Evolutionary conservation across 495 filamentous ascomycete species (phyloP), one percentile per base, ranked within the genome.

Genomic region (Penicillium paxilli): DNA sequence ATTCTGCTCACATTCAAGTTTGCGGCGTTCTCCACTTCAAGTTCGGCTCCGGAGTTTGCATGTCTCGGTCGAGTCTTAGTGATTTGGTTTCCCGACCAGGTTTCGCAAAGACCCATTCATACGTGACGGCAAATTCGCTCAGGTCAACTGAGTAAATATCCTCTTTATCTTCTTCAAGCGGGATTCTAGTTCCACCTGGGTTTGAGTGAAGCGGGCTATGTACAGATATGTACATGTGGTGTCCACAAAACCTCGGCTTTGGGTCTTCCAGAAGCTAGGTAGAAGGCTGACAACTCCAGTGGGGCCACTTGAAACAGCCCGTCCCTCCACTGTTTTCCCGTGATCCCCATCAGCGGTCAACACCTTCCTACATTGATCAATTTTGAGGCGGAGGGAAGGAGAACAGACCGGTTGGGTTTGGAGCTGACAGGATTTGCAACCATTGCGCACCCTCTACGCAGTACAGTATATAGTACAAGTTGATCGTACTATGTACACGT

Each of bases 251-350:
- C 60, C 60, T 60, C 60, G 60, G 60, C 49, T 52, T 52, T 28
- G 40, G 23, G 44, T 51, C 52, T 59, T 56, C 60, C 52, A 54
- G 57, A 54, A 63, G 47, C 23, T 41, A 30, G 23, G 49, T 51
- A 55, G 60, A 60, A 63, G 52, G 47, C 46, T 37, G 40, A 20
- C 23, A 8, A n/a, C 21, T 9, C 25, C 32, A 28, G 60, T 63
- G 60, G 57, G 60, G 33, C 46, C 35, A 24, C 38, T 19, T 57
- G 60, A 63, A 54, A 63, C 60, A 53, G 44, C 47, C 57, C 41
- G 47, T 28, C n/a, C 28, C 47, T 51, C 44, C 38, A 42, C 49
- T 26, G n/a, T 56, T 23, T 38, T 47, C 58, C 32, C 53, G 45
- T 61, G 50, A 61, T 47, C 25, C 40, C 37, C 41, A 33, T 19